Percentiles rank a stretch among this genome's conserved stretches.
phyloP scores from a whole-genome alignment of 2,329 filamentous ascomycete genomes.

The Claviceps africana region DNA sequence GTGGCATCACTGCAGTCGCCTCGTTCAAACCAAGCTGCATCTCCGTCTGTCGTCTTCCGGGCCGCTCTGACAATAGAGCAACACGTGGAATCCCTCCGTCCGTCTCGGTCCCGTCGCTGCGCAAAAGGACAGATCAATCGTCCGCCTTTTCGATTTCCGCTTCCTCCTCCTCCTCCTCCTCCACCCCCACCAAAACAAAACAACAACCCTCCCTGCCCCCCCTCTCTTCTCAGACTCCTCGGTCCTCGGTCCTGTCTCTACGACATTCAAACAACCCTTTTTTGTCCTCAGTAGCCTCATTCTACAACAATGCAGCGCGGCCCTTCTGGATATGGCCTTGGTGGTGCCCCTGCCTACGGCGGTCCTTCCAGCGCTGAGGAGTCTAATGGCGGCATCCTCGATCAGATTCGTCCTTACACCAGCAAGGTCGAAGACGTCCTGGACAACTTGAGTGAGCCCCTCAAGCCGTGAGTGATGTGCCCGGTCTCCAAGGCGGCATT shows the following conservation, averaged over 20 bases:
- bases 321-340: constrained; percentile 71
- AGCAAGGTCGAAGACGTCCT: constrained; percentile 96
- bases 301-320: constrained; percentile 33
- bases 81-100: not conserved
- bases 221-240: too few relatives aligned
- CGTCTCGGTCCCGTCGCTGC: not conserved
- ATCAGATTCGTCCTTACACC: constrained; percentile 83
- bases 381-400: constrained; percentile 48
- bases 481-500: not conserved
- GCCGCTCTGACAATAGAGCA: not conserved
- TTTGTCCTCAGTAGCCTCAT: not conserved
- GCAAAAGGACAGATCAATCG: not conserved
- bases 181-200: not conserved
- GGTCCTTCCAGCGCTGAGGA: constrained; percentile 39
- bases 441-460: constrained; percentile 73
- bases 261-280: not conserved
- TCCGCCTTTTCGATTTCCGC: not conserved
- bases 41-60: not conserved
- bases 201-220: too few relatives aligned
- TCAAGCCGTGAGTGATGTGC: constrained; percentile 61
- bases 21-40: not conserved
- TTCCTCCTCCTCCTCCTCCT: too few relatives aligned
- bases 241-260: not conserved
- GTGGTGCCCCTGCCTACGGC: constrained; percentile 54
- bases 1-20: not conserved